A percentile compares a stretch with the other conserved stretches of the same genome.
Conservation (phyloP, 192 early-diverging fungal species). For the Gryganskiella cystojenkinii region DNA sequence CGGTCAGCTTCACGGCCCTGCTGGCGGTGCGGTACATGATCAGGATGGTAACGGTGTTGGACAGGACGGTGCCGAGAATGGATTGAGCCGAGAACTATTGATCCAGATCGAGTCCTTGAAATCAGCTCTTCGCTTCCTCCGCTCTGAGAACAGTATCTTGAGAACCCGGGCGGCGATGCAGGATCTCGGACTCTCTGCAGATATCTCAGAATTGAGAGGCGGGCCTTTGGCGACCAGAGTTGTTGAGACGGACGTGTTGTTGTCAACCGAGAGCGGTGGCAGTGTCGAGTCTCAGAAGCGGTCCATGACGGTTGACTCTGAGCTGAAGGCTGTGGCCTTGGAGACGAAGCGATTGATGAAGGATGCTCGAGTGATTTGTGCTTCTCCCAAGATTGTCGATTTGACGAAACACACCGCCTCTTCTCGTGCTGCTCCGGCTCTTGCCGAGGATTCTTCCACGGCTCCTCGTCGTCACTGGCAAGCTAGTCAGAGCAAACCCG, state of each 20-base stretch:
- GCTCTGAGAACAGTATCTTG: constrained; percentile 85
- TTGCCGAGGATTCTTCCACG: not conserved
- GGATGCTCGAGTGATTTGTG: constrained; percentile 51
- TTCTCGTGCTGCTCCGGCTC: not conserved
- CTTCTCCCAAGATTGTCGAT: constrained; percentile 62
- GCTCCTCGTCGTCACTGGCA: constrained; percentile 55
- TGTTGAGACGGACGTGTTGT: constrained; percentile 7
- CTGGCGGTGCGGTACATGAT: constrained; percentile 29
- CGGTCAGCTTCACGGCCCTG: not conserved
- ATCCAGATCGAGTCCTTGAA: constrained; percentile 76
- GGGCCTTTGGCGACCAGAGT: constrained; percentile 20
- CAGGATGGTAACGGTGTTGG: constrained; percentile 20
- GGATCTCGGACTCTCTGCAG: constrained; percentile 44
- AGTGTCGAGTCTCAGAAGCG: constrained; percentile 15
- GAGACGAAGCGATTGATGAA: constrained; percentile 62
- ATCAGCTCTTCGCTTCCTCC: constrained; percentile 78
- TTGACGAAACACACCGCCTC: constrained; percentile 40
- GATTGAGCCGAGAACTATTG: constrained; percentile 28
- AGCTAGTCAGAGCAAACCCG: constrained; percentile 54
- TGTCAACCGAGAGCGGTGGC: not conserved
- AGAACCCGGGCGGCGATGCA: constrained; percentile 67
- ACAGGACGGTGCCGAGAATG: constrained; percentile 21
- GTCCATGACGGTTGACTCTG: constrained; percentile 13
- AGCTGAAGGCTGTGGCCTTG: constrained; percentile 54
- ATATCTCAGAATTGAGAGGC: constrained; percentile 37